Conservation (phyloP, 106 monocot genomes). For the Phalaenopsis equestris region DNA sequence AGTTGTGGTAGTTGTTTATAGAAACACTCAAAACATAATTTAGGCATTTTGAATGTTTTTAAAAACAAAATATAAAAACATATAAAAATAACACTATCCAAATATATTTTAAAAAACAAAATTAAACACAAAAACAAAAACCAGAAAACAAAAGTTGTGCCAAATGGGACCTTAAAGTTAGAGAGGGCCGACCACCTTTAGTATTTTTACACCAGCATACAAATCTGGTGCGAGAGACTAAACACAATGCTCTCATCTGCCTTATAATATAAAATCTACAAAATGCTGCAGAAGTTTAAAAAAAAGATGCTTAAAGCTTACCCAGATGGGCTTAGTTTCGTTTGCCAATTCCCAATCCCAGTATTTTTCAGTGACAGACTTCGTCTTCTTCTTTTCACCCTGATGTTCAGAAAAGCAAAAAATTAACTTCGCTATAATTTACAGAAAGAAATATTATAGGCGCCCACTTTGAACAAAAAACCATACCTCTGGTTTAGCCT, state of each 20-base stretch:
- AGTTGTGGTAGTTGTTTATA: too few species aligned
- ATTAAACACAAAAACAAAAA: too few species aligned
- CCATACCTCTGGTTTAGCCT: constrained; percentile 62
- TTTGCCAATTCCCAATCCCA: constrained; percentile 99
- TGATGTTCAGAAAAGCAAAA: constrained; percentile 10
- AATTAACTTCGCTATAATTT: constrained; percentile 4
- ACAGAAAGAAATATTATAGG: neutral
- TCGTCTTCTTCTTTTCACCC: constrained; percentile 72
- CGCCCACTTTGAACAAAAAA: neutral
- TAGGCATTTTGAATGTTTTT: too few species aligned
- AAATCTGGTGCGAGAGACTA: neutral
- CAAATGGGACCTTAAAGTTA: too few species aligned
- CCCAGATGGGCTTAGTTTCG: constrained; percentile 99
- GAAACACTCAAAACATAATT: too few species aligned
- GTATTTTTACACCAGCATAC: neutral
- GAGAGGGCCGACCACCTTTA: neutral
- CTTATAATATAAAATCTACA: neutral
- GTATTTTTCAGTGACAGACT: constrained; percentile 89
- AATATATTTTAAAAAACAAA: too few species aligned
- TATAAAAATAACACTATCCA: too few species aligned
- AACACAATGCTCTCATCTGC: neutral
- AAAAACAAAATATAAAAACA: too few species aligned
- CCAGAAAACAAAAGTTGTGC: too few species aligned
- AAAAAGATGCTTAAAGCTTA: constrained; percentile 11
- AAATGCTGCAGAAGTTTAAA: neutral